Conservation (phyloP, 306 rosid species). For the Cucurbita ficifolia region DNA sequence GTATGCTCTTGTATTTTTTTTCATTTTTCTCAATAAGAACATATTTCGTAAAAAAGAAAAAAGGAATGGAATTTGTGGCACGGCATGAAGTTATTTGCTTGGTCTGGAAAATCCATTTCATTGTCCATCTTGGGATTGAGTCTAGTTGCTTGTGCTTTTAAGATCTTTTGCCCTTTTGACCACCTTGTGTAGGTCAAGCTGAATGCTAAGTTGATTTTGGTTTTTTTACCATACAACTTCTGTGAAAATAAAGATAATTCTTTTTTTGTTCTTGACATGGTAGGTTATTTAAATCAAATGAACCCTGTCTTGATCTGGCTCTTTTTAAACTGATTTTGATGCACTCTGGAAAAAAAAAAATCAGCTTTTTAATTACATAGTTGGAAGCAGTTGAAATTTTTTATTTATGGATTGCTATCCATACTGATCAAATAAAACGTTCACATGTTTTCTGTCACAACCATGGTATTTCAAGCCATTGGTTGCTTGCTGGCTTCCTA, state of each 20-base stretch:
- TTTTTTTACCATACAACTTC: neutral
- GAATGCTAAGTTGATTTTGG: neutral
- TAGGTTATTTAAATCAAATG: neutral
- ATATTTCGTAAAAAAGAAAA: neutral
- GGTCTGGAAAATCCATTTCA: neutral
- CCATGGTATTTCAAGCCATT: constrained; percentile 58
- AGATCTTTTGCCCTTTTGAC: neutral
- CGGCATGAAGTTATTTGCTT: neutral
- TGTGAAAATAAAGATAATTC: neutral
- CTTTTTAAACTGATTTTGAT: neutral
- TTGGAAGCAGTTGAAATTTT: constrained; percentile 38
- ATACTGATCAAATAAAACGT: neutral
- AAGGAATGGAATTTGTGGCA: neutral
- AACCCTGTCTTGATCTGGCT: neutral
- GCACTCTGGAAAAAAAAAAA: neutral
- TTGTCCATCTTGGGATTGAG: neutral
- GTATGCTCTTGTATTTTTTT: too few species aligned
- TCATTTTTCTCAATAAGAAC: too few species aligned
- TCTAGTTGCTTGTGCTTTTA: neutral
- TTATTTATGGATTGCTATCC: constrained; percentile 10
- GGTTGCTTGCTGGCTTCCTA: constrained; percentile 79
- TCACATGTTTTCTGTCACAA: constrained; percentile 22
- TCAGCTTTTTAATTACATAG: neutral
- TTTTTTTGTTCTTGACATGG: neutral
- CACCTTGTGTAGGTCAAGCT: neutral